Evolutionary conservation across 2,329 filamentous ascomycete species (phyloP).

Genomic region (Fusarium sp.): DNA sequence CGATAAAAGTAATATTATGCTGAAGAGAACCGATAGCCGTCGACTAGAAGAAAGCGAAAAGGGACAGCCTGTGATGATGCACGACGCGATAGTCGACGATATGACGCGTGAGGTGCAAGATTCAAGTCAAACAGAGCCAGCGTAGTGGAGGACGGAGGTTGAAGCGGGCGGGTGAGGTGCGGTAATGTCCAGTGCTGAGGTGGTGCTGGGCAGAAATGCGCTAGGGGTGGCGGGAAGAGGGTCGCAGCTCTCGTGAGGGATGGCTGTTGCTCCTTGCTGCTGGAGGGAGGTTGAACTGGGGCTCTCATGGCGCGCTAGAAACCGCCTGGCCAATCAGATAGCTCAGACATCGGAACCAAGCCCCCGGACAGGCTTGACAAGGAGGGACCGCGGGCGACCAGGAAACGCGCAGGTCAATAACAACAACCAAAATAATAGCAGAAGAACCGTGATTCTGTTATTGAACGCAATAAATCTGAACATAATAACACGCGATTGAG

Average conservation of each 20-base stretch:
- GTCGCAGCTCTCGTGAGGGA: conserved; percentile 37
- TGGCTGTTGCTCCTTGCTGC: conserved; percentile 33
- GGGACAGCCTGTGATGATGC: conserved; percentile 19
- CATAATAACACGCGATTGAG: not conserved
- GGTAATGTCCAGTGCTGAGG: conserved; percentile 6
- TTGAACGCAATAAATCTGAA: conserved; percentile 6
- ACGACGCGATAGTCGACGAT: conserved; percentile 31
- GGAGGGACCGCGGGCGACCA: conserved; percentile 39
- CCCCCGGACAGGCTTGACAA: conserved; percentile 18
- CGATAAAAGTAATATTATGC: conserved; percentile 13
- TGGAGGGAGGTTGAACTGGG: conserved; percentile 43
- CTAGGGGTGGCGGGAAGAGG: conserved; percentile 41
- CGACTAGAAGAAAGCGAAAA: conserved; percentile 9
- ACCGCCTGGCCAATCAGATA: conserved; percentile 31
- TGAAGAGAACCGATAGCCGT: not conserved
- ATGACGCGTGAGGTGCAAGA: conserved; percentile 33
- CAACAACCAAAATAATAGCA: conserved; percentile 42
- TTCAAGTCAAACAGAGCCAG: conserved; percentile 28
- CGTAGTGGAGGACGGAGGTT: conserved; percentile 29
- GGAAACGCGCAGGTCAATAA: conserved; percentile 44
- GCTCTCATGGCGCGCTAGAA: conserved; percentile 37
- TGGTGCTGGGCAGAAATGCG: conserved; percentile 23
- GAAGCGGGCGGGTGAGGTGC: conserved; percentile 32
- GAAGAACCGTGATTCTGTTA: conserved; percentile 22
- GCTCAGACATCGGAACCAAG: conserved; percentile 1